A percentile compares a stretch with the other conserved stretches of the same genome.
These are phyloP conservation scores for Gnomoniopsis smithogilvyi DNA, from an alignment of 2,329 filamentous ascomycete genomes.

Conservation along the genomic window DNA sequence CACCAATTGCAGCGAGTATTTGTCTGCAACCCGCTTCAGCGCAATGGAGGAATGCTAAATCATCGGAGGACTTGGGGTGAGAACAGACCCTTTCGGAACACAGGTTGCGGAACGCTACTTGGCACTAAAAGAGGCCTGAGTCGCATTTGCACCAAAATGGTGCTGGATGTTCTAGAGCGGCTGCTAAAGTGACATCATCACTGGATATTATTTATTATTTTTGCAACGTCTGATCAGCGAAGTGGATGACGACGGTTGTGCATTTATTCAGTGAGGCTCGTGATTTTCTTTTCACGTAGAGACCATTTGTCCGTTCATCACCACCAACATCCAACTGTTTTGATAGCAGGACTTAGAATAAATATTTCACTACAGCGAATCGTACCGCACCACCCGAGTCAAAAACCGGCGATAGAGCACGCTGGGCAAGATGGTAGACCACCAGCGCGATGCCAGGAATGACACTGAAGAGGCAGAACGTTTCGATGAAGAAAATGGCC, in stretches of 20 bases:
- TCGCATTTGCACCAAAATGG: too few relatives aligned
- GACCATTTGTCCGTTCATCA: background rate
- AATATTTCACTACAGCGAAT: too few relatives aligned
- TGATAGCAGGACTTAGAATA: too few relatives aligned
- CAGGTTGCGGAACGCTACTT: too few relatives aligned
- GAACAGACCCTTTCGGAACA: too few relatives aligned
- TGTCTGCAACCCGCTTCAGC: too few relatives aligned
- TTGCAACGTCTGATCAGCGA: background rate
- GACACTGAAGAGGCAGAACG: background rate
- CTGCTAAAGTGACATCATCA: constrained; percentile 1
- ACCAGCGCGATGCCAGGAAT: background rate
- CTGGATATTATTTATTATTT: background rate
- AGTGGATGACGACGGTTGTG: background rate
- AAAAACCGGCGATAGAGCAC: background rate
- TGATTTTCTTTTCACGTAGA: background rate
- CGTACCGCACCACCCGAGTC: background rate
- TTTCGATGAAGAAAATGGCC: background rate
- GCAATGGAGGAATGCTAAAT: too few relatives aligned
- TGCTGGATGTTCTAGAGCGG: too few relatives aligned
- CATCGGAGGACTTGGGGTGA: too few relatives aligned
- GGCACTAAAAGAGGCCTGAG: too few relatives aligned
- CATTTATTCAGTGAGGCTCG: background rate
- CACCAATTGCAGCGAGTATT: too few relatives aligned
- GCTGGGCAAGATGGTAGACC: background rate
- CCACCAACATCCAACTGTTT: too few relatives aligned